phyloP scores from a whole-genome alignment of 2,329 filamentous ascomycete genomes.

The Fusarium vanettenii region DNA sequence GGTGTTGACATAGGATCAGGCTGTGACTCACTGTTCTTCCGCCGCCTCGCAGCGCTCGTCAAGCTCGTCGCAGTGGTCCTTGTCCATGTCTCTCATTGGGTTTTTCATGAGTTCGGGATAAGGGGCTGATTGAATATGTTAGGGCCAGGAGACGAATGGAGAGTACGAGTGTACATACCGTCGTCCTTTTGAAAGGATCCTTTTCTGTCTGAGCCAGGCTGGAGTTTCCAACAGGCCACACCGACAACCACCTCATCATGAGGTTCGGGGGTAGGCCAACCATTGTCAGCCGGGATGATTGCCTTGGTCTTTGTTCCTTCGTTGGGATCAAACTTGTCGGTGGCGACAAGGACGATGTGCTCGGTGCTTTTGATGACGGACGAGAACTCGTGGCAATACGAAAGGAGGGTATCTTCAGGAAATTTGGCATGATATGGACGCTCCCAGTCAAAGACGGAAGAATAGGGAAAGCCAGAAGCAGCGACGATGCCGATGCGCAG shows the following conservation, averaged over 20 bases:
- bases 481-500: neutral
- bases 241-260: constrained; percentile 1
- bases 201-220: neutral
- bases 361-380: neutral
- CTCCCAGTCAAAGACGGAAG: constrained; percentile 5
- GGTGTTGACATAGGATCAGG: neutral
- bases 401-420: constrained; percentile 4
- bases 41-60: neutral
- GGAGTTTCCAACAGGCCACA: neutral
- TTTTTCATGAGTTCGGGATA: neutral
- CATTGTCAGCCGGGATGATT: neutral
- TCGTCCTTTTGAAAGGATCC: neutral
- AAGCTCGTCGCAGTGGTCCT: neutral
- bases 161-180: neutral
- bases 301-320: constrained; percentile 1
- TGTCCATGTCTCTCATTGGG: constrained; percentile 1
- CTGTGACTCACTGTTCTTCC: neutral
- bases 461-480: constrained; percentile 1
- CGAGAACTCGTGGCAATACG: neutral
- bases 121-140: neutral
- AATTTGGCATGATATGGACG: neutral
- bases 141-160: neutral
- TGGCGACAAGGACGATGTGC: neutral
- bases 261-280: neutral
- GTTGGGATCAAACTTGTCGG: neutral